Evolutionary conservation across 306 rosid species (phyloP), one percentile per base, ranked within the genome.

Genomic region (Prunus campanulata): DNA sequence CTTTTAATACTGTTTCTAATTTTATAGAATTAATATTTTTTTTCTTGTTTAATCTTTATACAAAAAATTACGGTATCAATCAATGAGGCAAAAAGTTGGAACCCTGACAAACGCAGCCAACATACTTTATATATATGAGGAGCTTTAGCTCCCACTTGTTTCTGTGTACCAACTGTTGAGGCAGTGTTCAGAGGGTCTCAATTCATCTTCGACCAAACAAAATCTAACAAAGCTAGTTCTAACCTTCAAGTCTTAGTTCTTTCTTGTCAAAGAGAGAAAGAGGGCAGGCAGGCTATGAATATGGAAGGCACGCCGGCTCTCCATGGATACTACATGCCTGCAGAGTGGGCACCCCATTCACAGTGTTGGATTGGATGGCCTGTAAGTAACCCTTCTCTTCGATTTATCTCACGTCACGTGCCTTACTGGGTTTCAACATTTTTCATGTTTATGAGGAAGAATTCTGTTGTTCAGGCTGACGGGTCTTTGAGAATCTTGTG

Each of bases 311-410:
- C 84, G 2, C 96, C 97, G 14, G 66, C 73, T 39, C 24, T 68
- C 80, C 87, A 77, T 48, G 92, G 90, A 50, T 95, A 74, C 61
- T 80, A 78, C 75, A 92, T 95, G 99, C 99, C 99, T 8, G 97
- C 97, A 0, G 99, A 95, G 82, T 90, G 92, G 90, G 99, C 88
- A 82, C 83, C 83, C 42, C 97, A 95, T 62, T 63, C 97, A 3
- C 91, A 84, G 55, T 86, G 93, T 74, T 95, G 99, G 99, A 81
- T 95, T 55, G 99, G 97, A 72, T 92, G 99, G 99, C 99, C 97
- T n/a, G 97, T 94, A 73, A 87, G 97, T 82, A 12, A 18, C 35
- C 20, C 25, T 50, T 56, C 46, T 51, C 11, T 47, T 20, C 7
- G 29, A 48, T 71, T 60, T 51, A 60, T 60, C 15, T 60, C 14